Conservation (phyloP, 768 basidiomycete genomes). For the Gautieria morchelliformis region DNA sequence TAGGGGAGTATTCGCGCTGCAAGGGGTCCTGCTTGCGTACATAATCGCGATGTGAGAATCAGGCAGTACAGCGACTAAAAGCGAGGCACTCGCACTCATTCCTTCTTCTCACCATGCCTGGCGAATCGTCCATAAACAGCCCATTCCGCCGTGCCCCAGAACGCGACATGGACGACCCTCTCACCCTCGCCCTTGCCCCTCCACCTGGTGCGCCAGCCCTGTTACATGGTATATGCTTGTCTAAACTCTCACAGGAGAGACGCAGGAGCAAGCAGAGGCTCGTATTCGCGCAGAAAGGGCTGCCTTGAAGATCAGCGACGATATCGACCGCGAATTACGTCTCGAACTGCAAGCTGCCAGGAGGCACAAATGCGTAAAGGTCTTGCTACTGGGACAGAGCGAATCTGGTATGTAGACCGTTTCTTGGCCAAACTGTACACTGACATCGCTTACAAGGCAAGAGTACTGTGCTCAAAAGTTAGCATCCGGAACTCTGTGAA, state of each 20-base stretch:
- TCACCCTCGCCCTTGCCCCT: conserved; percentile 56
- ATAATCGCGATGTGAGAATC: no score
- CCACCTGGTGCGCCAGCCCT: conserved; percentile 20
- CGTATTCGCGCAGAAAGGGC: background rate
- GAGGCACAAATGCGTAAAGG: conserved; percentile 59
- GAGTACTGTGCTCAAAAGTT: conserved; percentile 8
- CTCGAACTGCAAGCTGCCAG: conserved; percentile 56
- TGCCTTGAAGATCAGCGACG: conserved; percentile 66
- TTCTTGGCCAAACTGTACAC: conserved; percentile 10
- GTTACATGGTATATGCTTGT: conserved; percentile 35
- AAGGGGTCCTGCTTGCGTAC: no score
- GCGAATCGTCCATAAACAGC: background rate
- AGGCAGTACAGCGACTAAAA: no score
- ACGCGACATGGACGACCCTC: conserved; percentile 47
- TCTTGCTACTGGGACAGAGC: conserved; percentile 72
- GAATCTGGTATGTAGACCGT: conserved; percentile 60
- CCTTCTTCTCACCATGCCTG: background rate
- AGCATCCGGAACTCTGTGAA: background rate
- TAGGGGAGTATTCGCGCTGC: no score
- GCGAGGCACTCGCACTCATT: no score
- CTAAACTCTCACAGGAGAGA: conserved; percentile 47
- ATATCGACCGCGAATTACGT: conserved; percentile 73
- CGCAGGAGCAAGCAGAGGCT: conserved; percentile 56
- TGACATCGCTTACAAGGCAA: conserved; percentile 3
- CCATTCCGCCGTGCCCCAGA: background rate